A percentile compares a stretch with the other conserved stretches of the same genome.
These are phyloP conservation scores for Lentinula detonsa DNA, from an alignment of 768 basidiomycete genomes.

Conservation along the genomic window DNA sequence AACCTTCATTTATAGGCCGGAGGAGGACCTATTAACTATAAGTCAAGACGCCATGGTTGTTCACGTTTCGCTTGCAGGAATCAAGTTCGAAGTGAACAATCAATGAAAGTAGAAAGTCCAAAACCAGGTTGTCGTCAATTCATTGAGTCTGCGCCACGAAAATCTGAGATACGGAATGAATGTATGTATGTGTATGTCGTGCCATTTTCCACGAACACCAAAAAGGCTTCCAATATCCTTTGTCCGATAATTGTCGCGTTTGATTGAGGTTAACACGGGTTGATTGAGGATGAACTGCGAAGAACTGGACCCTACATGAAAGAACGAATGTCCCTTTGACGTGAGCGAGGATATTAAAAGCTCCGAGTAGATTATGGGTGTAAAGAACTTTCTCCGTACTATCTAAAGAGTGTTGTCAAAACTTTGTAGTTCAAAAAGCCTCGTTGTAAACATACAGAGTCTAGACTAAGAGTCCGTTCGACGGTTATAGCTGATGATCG, in stretches of 20 bases:
- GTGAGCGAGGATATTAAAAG: conserved; percentile 4
- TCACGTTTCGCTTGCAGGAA: conserved; percentile 1
- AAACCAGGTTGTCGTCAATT: neutral
- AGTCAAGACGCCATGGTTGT: neutral
- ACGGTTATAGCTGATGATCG: neutral
- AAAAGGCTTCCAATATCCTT: conserved; percentile 2
- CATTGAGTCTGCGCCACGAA: neutral
- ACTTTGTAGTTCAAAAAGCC: neutral
- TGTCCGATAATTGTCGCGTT: neutral
- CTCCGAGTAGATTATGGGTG: neutral
- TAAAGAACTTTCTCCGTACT: neutral
- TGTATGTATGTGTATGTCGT: neutral
- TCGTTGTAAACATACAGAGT: neutral
- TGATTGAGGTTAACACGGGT: neutral
- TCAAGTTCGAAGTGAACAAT: neutral
- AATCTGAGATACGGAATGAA: conserved; percentile 1
- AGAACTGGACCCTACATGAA: neutral
- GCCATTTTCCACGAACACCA: neutral
- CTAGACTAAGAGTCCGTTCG: neutral
- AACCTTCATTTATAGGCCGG: neutral
- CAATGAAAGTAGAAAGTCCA: neutral
- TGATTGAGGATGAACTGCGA: neutral
- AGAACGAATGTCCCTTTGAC: conserved; percentile 3
- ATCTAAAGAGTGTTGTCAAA: neutral
- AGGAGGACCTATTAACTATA: neutral